Base-by-base conservation (phyloP, 2,329 filamentous ascomycete genomes). In the Aspergillus pseudoglaucus region DNA sequence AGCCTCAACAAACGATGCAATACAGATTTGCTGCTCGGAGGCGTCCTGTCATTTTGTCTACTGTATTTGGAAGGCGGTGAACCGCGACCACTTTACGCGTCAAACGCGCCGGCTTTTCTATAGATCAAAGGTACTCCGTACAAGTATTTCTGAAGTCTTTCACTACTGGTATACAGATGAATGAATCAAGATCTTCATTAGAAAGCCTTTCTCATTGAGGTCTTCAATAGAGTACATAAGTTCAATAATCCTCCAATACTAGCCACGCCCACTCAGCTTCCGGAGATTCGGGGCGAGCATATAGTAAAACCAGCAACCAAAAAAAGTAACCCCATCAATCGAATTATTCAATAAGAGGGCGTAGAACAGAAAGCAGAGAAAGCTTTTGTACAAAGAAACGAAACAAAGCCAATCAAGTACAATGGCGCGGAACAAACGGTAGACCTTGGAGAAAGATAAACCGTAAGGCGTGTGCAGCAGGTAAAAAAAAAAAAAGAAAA, bases 311-410 rank as follows among this genome's bases (percentile, higher is more conserved):
- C 45, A 44, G n/a, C 47, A 43, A 54, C 48, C 49, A 46, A 50
- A 53, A 52, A 52, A 44, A 44, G 42, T 39, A 47, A 50, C 46
- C 35, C 35, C 38, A 25, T 45, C 32, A 37, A n/a, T 33, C 30
- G 30, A 23, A 45, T 44, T 44, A 35, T 20, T 44, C 44, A 47
- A 47, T 46, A 46, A 30, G 10, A 30, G 25, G 25, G 25, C 5
- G 27, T 42, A 49, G 46, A 39, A 42, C 18, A n/a, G 38, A 42
- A 45, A 35, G 14, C 20, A 42, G 7, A 14, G 35, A 52, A 57
- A 62, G 56, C 58, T 65, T 66, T 64, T 66, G 58, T 66, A 66
- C 62, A 66, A 57, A 55, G 47, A 53, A 45, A 42, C 17, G 25
- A 43, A 45, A 46, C 51, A 2, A 49, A 30, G 42, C 40, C 49